Evolutionary conservation across 2,329 filamentous ascomycete species (phyloP).

Genomic region (Didymella pomorum): DNA sequence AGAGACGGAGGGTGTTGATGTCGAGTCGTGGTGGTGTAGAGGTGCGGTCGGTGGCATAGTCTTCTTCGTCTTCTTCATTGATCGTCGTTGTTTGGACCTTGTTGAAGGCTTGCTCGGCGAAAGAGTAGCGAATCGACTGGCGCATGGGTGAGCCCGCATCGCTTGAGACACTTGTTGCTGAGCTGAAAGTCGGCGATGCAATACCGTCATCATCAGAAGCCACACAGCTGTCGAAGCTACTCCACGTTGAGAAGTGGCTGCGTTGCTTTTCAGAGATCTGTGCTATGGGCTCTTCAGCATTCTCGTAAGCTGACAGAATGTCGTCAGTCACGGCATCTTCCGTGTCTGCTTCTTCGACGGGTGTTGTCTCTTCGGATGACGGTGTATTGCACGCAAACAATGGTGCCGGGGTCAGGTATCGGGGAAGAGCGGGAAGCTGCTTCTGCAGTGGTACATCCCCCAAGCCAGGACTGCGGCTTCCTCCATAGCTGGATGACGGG

Average conservation of each 20-base stretch:
- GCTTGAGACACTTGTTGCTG: conserved; percentile 42
- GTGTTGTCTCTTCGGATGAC: background rate
- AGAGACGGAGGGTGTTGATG: conserved; percentile 36
- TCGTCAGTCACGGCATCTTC: conserved; percentile 12
- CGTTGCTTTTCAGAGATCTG: conserved; percentile 30
- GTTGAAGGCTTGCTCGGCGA: conserved; percentile 23
- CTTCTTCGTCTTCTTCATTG: conserved; percentile 14
- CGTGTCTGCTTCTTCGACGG: conserved; percentile 8
- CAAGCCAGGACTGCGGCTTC: conserved; percentile 24
- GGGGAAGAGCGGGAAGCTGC: conserved; percentile 42
- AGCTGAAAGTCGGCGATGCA: conserved; percentile 46
- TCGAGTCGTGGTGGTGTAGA: conserved; percentile 37
- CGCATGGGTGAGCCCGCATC: conserved; percentile 33
- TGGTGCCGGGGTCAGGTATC: conserved; percentile 41
- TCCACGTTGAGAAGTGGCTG: conserved; percentile 48
- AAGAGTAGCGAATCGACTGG: conserved; percentile 33
- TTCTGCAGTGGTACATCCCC: conserved; percentile 36
- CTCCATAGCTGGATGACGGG: conserved; percentile 42
- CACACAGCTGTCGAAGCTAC: conserved; percentile 35
- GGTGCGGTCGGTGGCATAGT: conserved; percentile 11
- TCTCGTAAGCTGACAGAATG: conserved; percentile 27
- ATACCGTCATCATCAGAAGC: conserved; percentile 38
- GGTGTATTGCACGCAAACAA: conserved; percentile 35
- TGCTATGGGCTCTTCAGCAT: conserved; percentile 23
- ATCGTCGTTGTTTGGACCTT: conserved; percentile 19